Base-by-base conservation (phyloP, 148 eudicot genomes). In the Rhododendron williamsianum region DNA sequence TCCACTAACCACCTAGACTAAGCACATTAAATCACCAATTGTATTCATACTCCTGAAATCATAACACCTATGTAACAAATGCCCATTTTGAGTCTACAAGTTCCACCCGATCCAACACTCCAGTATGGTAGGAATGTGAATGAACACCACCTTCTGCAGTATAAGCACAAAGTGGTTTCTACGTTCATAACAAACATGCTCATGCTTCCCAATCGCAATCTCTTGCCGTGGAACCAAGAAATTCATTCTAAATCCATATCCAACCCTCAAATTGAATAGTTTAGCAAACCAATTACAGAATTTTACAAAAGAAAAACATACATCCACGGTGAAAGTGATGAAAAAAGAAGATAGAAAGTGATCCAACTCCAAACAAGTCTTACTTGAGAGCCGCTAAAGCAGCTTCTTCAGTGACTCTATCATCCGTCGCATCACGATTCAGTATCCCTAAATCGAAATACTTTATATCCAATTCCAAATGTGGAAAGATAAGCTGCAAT, bases 381-480 rank as follows among this genome's bases (percentile, higher is more conserved):
- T 89, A 93, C 96, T 92, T 89, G 76, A 93, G 91, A 60, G 96
- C 87, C 41, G 96, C 96, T 89, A 89, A 88, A 54, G 96, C 96
- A 85, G 92, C 89, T 87, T 93, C 96, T 27, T 87, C 90, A 12
- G 96, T 93, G 56, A 92, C 94, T 88, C 76, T 88, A 89, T 93
- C 96, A 58, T 90, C 91, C 2, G 96, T 93, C 1, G 92, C 92
- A 87, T 93, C 93, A 25, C 96, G 96, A 90, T 93, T 91, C 86
- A 91, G 77, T 82, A 93, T 90, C 76, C 96, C 96, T 82, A 93
- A 87, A 87, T 93, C 96, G 45, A 80, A 93, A 83, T 93, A 93
- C 92, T 93, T 93, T 54, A 92, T 87, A 84, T 93, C 96, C 86
- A 93, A 73, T 82, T 93, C 96, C 90, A 93, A 74, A 60, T 90